Evolutionary conservation across 148 eudicot genomes (phyloP), one percentile per base, ranked within the genome.

Genomic region (Rhododendron mucronatum): DNA sequence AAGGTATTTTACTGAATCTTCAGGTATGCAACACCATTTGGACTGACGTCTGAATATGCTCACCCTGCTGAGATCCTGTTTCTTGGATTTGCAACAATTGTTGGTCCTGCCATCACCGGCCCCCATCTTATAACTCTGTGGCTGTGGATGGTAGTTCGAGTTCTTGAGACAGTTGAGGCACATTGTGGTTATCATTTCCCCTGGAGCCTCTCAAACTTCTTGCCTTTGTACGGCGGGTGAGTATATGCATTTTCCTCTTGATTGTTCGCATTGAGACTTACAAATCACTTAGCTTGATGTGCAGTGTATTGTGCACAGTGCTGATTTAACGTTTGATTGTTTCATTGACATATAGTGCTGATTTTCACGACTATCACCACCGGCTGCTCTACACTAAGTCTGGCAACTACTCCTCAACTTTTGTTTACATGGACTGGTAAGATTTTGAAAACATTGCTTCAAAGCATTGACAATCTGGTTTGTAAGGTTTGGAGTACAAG

Each of bases 1-100:
- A 81, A 74, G 82, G 85, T 69, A 79, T 89, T 51, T 85, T 84
- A 63, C 86, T 16, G 37, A 61, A 63, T 74, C 18, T 84, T 80
- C 92, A 96, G 98, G 88, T 96, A 95, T 89, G 99, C 99, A 21
- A 96, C 99, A 53, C 98, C 99, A 69, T 96, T 96, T 92, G 99
- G 99, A 87, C 90, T 96, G 93, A 96, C 99, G 33, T 96, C 98
- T 87, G 99, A 95, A 89, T 96, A 96, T 92, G 98, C 99, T 84
- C 99, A 96, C 83, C 99, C 99, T 71, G 97, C 96, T 86, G 99
- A 96, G 85, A 96, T 96, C 81, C 88, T 96, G 75, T 96, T 96
- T 89, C 99, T 96, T 85, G 99, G 99, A 59, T 96, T 96, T 90
- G 99, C 99, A 51, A 95, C 98, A 20, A 93, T 96, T 84, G 81